A percentile compares a stretch with the other conserved stretches of the same genome.
phyloP scores from a whole-genome alignment of 163 green algal species.

The Prototheca wickerhamii region DNA sequence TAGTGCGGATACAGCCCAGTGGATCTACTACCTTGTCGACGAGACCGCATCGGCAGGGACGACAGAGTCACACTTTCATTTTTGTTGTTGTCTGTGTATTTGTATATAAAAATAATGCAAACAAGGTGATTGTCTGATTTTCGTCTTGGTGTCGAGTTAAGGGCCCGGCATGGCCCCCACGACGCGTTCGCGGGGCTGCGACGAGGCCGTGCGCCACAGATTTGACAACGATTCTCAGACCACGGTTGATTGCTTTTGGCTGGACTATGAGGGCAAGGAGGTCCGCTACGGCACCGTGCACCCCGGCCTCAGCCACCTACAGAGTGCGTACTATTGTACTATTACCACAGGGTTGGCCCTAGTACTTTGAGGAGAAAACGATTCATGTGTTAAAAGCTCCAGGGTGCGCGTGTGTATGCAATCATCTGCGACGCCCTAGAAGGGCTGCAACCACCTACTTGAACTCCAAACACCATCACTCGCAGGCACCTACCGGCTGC shows the following conservation, averaged over 20 bases:
- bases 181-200: neutral
- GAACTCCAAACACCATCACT: constrained; percentile 32
- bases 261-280: constrained; percentile 22
- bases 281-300: constrained; percentile 6
- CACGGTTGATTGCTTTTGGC: constrained; percentile 10
- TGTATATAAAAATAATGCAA: neutral
- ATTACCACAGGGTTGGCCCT: too few relatives aligned
- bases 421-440: too few relatives aligned
- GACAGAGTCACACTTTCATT: too few relatives aligned
- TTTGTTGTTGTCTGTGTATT: too few relatives aligned
- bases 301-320: constrained; percentile 5
- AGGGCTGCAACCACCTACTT: neutral
- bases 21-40: too few relatives aligned
- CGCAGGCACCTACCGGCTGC: constrained; percentile 4
- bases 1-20: too few relatives aligned
- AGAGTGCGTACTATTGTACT: neutral
- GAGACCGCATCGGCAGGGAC: too few relatives aligned
- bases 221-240: neutral
- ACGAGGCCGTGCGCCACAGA: neutral
- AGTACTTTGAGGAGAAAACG: too few relatives aligned
- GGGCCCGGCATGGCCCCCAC: neutral
- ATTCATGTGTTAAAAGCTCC: too few relatives aligned
- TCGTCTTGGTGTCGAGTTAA: too few relatives aligned
- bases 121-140: too few relatives aligned
- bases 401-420: neutral